These are phyloP conservation scores for Hepatocystis sp. DNA, from an alignment of 169 alveolate species.

Conservation along the genomic window DNA sequence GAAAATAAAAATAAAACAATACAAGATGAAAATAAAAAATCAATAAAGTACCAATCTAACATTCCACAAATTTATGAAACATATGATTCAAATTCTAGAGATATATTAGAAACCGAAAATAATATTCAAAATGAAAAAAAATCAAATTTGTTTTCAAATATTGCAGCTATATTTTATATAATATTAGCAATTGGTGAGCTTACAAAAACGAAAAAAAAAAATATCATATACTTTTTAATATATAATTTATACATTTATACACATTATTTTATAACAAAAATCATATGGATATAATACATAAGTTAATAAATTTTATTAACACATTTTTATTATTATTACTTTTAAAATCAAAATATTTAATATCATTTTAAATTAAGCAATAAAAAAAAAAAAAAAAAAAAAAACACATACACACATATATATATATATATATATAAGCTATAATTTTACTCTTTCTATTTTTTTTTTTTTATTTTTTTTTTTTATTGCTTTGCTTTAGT, in stretches of 20 bases:
- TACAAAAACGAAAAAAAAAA: background rate
- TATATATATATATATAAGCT: background rate
- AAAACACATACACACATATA: background rate
- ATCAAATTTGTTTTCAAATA: slow-evolving; percentile 22
- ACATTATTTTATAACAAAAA: no score
- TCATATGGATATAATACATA: no score
- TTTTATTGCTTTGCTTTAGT: slow-evolving; percentile 1
- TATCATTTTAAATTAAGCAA: background rate
- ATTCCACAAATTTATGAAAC: slow-evolving; percentile 72
- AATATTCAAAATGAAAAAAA: slow-evolving; percentile 6
- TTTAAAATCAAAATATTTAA: background rate
- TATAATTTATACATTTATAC: background rate
- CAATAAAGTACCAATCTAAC: slow-evolving; percentile 4
- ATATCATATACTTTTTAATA: background rate
- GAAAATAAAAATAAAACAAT: slow-evolving; percentile 13
- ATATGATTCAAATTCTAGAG: slow-evolving; percentile 37
- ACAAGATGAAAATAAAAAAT: slow-evolving; percentile 11
- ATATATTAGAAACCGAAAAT: slow-evolving; percentile 5
- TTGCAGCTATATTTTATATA: slow-evolving; percentile 43
- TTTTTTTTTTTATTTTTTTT: slow-evolving; percentile 8
- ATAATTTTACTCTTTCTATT: background rate
- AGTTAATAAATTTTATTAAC: no score
- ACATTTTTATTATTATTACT: no score
- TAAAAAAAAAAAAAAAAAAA: background rate
- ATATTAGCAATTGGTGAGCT: slow-evolving; percentile 52